Evolutionary conservation across 495 filamentous ascomycete species (phyloP), one percentile per base, ranked within the genome.

Genomic region (Lophiostoma macrostomum): DNA sequence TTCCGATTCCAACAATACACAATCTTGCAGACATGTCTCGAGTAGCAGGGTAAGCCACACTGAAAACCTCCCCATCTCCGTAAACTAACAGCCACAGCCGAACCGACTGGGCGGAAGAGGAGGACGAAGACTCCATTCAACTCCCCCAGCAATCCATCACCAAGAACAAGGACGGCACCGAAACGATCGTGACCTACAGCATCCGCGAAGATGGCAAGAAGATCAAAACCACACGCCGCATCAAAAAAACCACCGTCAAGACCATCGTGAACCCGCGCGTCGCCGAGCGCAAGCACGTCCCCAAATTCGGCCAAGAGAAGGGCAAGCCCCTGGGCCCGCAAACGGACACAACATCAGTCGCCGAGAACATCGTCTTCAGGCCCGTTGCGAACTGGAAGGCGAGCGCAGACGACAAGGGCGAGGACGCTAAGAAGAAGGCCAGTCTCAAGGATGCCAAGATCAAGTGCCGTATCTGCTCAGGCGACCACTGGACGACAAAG

Each of bases 371-470:
- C 71, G 80, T 90, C 61, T 96, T 98, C 84, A 76, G 85, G 28
- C 91, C 91, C 14, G 84, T 79, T 67, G 78, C 85, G 42, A 93
- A 91, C 77, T 97, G 88, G 88, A 90, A 89, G 74, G 83, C 83
- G 63, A 75, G 78, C 54, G 84, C 83, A 54, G 82, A 86, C 73
- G 87, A 88, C 76, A 82, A 81, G 49, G 81, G 80, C 65, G 74
- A 72, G 61, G 41, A 47, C 34, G 63, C 65, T 29, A 59, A 80
- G 75, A 84, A 95, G 76, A 93, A 90, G 77, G 88, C 90, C 60
- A 81, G 88, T 78, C 78, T 96, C 53, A 95, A 91, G 83, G 88
- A 96, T 73, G 95, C 95, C 81, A 95, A 95, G 79, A 94, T 98
- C 74, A 96, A 96, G 79, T 98, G 93, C 73, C 84, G 93, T 76